Evolutionary conservation across 768 basidiomycete species (phyloP).

Genomic region (Tulasnella calospora): DNA sequence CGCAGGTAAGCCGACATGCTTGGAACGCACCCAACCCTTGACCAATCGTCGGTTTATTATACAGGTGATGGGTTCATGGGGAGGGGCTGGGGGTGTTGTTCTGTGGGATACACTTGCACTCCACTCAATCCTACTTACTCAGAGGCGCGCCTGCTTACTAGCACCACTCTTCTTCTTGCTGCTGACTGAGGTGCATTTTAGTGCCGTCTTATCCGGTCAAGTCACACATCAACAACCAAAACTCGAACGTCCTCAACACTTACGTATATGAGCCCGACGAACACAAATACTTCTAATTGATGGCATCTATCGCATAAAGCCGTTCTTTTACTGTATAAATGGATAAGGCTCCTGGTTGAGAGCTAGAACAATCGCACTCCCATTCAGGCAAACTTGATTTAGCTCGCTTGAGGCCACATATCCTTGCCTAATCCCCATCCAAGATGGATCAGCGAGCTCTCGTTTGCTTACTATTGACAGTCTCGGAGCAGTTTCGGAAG

Average conservation of each 20-base stretch:
- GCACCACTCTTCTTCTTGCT: background rate
- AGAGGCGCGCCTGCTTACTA: background rate
- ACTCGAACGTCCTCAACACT: background rate
- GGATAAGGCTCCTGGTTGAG: too few relatives aligned
- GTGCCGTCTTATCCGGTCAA: background rate
- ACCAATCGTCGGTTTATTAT: background rate
- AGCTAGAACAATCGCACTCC: too few relatives aligned
- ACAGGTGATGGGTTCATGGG: background rate
- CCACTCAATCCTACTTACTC: background rate
- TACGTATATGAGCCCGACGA: background rate
- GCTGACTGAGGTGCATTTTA: background rate
- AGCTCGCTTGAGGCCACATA: background rate
- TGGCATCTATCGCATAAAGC: background rate
- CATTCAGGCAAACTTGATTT: background rate
- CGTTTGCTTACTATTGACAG: background rate
- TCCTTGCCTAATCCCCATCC: background rate
- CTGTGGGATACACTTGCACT: constrained; percentile 1
- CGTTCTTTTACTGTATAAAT: background rate
- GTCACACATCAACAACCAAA: background rate
- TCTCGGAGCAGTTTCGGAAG: background rate
- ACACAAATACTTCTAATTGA: background rate
- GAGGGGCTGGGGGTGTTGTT: background rate
- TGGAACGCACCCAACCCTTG: too few relatives aligned
- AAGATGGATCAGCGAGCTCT: background rate
- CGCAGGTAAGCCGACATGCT: background rate